A percentile compares a stretch with the other conserved stretches of the same genome.
Conservation (phyloP, 306 rosid species). For the Trifolium dubium region DNA sequence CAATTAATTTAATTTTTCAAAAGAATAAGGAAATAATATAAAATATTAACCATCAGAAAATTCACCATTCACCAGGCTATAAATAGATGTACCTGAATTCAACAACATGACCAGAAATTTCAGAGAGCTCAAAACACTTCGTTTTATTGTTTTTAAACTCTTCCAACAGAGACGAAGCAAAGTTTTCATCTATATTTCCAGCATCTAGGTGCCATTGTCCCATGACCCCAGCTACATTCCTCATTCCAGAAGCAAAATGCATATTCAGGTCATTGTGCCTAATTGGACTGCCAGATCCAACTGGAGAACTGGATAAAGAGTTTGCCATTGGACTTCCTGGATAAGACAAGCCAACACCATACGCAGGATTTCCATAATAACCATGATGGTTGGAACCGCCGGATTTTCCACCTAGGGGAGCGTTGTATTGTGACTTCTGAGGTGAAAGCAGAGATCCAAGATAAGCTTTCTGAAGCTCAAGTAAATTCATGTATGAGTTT, state of each 20-base stretch:
- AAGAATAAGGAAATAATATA: conserved; percentile 10
- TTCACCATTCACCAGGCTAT: neutral
- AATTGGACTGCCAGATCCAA: conserved; percentile 92
- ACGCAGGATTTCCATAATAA: conserved; percentile 81
- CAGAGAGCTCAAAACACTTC: conserved; percentile 84
- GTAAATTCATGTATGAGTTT: conserved; percentile 72
- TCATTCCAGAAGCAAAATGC: conserved; percentile 81
- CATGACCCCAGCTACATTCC: conserved; percentile 81
- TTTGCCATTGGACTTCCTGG: conserved; percentile 89
- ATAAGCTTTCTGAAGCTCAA: conserved; percentile 91
- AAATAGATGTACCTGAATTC: conserved; percentile 70
- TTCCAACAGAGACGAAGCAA: conserved; percentile 80
- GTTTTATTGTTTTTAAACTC: conserved; percentile 91
- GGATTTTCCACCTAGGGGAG: conserved; percentile 67
- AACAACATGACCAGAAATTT: conserved; percentile 63
- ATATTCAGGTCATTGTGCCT: conserved; percentile 79
- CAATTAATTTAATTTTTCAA: neutral
- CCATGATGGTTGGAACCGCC: conserved; percentile 79
- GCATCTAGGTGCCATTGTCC: conserved; percentile 85
- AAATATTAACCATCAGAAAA: conserved; percentile 36
- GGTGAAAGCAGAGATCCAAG: conserved; percentile 73
- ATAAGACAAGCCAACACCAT: conserved; percentile 77
- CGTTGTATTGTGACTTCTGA: conserved; percentile 82
- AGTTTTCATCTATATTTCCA: conserved; percentile 71
- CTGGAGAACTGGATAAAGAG: conserved; percentile 63